phyloP scores from a whole-genome alignment of 441 rosid genomes.

The Arabidopsis lyrata region DNA sequence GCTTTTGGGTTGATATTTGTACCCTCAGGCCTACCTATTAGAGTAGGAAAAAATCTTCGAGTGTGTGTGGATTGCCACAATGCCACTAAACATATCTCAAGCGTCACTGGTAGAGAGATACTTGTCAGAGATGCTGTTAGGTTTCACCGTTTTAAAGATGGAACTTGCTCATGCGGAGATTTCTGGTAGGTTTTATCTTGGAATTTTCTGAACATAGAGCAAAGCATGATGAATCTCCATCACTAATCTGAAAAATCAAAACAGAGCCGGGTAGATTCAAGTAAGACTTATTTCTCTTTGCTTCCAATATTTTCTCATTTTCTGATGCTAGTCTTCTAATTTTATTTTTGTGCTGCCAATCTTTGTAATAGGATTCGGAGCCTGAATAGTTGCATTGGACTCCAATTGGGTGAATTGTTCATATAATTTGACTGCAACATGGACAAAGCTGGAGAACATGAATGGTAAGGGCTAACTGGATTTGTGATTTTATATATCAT shows the following conservation, averaged over 20 bases:
- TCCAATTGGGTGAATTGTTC: background rate
- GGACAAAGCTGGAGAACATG: background rate
- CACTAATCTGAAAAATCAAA: constrained; percentile 26
- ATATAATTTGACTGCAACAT: background rate
- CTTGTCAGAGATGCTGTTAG: constrained; percentile 92
- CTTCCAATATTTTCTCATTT: constrained; percentile 11
- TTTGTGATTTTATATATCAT: background rate
- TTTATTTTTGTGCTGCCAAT: constrained; percentile 7
- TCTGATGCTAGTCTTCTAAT: constrained; percentile 17
- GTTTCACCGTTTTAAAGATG: constrained; percentile 88
- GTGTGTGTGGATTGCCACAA: constrained; percentile 93
- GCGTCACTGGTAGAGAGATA: constrained; percentile 84
- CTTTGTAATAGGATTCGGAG: constrained; percentile 4
- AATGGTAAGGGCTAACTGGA: background rate
- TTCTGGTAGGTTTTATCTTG: constrained; percentile 68
- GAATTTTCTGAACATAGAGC: constrained; percentile 9
- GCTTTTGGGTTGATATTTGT: constrained; percentile 84
- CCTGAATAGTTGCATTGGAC: constrained; percentile 2
- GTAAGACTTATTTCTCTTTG: constrained; percentile 23
- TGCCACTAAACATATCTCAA: constrained; percentile 88
- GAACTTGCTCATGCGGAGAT: constrained; percentile 93
- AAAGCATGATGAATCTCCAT: constrained; percentile 10
- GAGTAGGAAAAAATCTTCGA: constrained; percentile 81
- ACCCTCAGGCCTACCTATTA: constrained; percentile 73
- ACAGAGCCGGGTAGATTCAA: constrained; percentile 23